These are phyloP conservation scores for Canariomyces notabilis DNA, from an alignment of 2,329 filamentous ascomycete species.

Conservation along the genomic window DNA sequence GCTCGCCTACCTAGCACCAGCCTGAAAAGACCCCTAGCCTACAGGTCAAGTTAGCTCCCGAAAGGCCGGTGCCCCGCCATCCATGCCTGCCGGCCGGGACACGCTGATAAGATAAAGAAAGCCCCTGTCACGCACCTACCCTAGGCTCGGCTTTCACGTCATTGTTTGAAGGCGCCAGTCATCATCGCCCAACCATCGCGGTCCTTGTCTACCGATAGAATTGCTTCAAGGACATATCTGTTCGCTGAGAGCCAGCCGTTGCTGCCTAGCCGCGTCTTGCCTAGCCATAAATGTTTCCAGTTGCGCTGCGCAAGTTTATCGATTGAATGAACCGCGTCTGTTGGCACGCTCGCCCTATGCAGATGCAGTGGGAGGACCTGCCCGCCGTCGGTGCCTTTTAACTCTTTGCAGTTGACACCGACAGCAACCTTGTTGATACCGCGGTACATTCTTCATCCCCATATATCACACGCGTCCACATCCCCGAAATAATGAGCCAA, in stretches of 20 bases:
- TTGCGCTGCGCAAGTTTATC: neutral
- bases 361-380: neutral
- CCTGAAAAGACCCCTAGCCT: no score
- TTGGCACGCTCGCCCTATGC: neutral
- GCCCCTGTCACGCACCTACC: neutral
- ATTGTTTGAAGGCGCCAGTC: slow-evolving; percentile 4
- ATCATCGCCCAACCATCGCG: neutral
- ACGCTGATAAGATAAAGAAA: slow-evolving; percentile 21
- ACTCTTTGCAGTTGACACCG: neutral
- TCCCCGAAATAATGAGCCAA: slow-evolving; percentile 6
- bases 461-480: neutral
- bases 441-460: neutral
- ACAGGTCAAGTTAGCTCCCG: no score
- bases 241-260: neutral
- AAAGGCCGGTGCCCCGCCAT: neutral
- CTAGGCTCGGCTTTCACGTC: slow-evolving; percentile 7
- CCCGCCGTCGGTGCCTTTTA: neutral
- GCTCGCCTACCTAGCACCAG: no score
- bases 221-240: neutral
- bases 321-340: neutral
- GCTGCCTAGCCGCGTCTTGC: slow-evolving; percentile 2
- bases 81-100: slow-evolving; percentile 1
- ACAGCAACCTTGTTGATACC: neutral
- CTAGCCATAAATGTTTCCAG: neutral
- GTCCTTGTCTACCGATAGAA: neutral